phyloP scores from a whole-genome alignment of 2,329 filamentous ascomycete genomes.

The Ophiocordyceps sinensis region DNA sequence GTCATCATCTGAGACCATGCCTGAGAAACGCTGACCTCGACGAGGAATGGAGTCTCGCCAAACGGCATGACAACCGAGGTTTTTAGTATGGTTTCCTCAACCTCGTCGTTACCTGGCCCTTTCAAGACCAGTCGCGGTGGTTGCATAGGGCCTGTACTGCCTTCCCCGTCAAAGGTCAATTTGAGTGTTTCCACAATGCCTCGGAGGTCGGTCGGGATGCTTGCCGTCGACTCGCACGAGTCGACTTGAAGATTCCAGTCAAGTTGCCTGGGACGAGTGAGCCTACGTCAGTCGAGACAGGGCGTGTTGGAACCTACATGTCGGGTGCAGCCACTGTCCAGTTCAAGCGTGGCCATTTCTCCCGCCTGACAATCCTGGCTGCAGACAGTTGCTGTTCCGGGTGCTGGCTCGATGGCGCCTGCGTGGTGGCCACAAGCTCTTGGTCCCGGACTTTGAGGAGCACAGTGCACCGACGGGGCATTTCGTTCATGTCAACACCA shows the following conservation, averaged over 20 bases:
- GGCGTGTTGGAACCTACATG: conserved; percentile 10
- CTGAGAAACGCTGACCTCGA: conserved; percentile 18
- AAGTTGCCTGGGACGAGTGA: conserved; percentile 9
- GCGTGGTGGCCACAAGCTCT: conserved; percentile 9
- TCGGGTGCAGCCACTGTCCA: conserved; percentile 21
- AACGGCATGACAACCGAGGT: conserved; percentile 15
- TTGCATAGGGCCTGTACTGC: neutral
- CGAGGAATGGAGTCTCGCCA: conserved; percentile 14
- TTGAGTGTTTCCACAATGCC: conserved; percentile 9
- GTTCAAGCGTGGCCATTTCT: conserved; percentile 11
- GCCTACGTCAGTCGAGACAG: neutral
- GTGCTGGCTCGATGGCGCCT: conserved; percentile 1
- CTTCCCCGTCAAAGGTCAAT: conserved; percentile 2
- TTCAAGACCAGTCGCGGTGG: neutral
- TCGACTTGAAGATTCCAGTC: conserved; percentile 21
- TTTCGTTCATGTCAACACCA: neutral
- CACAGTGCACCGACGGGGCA: conserved; percentile 9
- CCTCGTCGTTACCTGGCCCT: neutral
- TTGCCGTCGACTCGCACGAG: conserved; percentile 7
- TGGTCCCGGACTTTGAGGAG: conserved; percentile 6
- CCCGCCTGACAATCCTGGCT: conserved; percentile 8
- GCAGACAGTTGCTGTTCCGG: conserved; percentile 8
- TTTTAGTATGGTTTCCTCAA: conserved; percentile 10
- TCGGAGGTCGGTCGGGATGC: conserved; percentile 7
- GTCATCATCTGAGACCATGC: conserved; percentile 11